Evolutionary conservation across 2,329 filamentous ascomycete species (phyloP), one percentile per base, ranked within the genome.

Genomic region (Curvularia eragrostidis): DNA sequence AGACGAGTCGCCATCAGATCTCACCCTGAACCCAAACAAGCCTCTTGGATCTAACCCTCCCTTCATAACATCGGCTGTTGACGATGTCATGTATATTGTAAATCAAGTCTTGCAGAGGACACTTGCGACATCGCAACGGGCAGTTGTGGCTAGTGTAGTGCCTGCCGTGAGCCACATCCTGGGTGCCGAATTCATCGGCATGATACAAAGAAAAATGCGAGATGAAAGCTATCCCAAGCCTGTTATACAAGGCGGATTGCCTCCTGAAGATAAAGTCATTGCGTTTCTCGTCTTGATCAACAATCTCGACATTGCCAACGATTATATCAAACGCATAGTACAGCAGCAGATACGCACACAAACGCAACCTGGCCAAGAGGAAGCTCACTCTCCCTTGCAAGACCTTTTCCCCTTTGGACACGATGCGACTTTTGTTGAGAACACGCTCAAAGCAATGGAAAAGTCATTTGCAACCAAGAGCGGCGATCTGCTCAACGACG

Each of bases 61-160:
- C 0, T 96, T 91, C 72, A 97, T 99, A 69, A 94, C 95, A 42
- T 93, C 93, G 1, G 93, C 94, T 0, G 93, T 99, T 8, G 95
- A 99, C 80, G 95, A 97, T 79, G 93, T 98, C 71, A 98, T 99
- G 94, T 99, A 98, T 78, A 97, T 99, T 68, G 91, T 97, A 73
- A 96, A 96, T 73, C 89, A 94, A 49, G 90, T 98, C 32, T 83
- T 98, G 7, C 90, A 96, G 63, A 89, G 94, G 64, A 91, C 92
- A 0, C 82, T 98, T 21, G 89, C 91, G 0, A 98, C 96, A 0
- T 91, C 91, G 2, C 93, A 97, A 73, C 84, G 88, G 65, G 84
- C 89, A 18, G 88, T 97, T 3, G 85, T 96, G 21, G 86, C 87
- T 41, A 91, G 86, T 55, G 90, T 96, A 6, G 80, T 97, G 24